Evolutionary conservation across 2,329 filamentous ascomycete genomes (phyloP), one percentile per base, ranked within the genome.

Genomic region (Paracamarosporium sp.): DNA sequence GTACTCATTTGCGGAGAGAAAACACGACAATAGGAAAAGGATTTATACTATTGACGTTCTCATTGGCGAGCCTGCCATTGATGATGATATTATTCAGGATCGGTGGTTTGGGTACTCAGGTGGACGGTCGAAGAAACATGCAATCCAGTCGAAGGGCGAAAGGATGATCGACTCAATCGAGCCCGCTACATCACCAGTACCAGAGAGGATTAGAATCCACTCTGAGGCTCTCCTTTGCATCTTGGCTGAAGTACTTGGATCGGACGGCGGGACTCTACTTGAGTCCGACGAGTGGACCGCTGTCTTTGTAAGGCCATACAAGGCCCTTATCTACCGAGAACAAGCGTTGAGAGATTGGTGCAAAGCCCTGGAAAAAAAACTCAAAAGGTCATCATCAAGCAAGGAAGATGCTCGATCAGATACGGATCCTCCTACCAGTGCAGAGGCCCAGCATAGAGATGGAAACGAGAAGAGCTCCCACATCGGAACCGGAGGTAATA

Each of bases 161-260:
- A 51, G 27, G 13, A 38, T 36, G 3, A 20, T 45, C 4, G 27
- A 31, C 27, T 9, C 46, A 15, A 24, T 51, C 13, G 20, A 44
- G 4, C 38, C 48, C 5, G 48, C 40, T 12, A 31, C 35, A 40
- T 31, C 41, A 2, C 47, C 41, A 47, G 7, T 57, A 5, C 55
- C 55, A 4, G 55, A 57, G 24, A n/a, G 55, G 11, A 57, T 57
- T 24, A 33, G 55, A 22, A 50, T 57, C 7, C 24, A 50, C 13
- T 57, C 55, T 13, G 35, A 38, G 35, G 8, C 36, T 36, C 36
- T 57, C 9, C 43, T 57, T 25, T 22, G 20, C 2, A 57, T 53
- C 13, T 15, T 57, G 27, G 13, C 47, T 17, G 28, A 40, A 5
- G 44, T 57, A 7, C 24, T 50, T 20, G 40, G 48, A 20, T 9